Conservation (phyloP, 352 stramenopile species). For the Phytophthora megakarya region DNA sequence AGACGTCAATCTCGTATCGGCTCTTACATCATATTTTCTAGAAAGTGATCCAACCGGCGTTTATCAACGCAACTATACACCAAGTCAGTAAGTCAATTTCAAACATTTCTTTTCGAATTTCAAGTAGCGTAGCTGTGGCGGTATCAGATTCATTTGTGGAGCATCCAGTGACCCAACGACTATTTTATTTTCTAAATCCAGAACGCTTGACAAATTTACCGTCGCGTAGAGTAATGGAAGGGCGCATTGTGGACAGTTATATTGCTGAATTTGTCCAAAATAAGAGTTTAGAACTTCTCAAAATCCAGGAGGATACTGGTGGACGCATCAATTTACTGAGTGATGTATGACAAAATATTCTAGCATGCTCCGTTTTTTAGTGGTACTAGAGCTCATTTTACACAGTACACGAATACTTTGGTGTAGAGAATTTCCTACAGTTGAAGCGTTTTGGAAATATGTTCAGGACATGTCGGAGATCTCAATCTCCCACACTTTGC, state of each 20-base stretch:
- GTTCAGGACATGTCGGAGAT: not conserved
- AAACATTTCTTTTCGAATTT: slow-evolving; percentile 14
- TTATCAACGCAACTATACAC: not conserved
- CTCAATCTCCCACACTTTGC: slow-evolving; percentile 10
- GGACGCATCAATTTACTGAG: slow-evolving; percentile 4
- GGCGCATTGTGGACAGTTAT: slow-evolving; percentile 6
- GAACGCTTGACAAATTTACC: not conserved
- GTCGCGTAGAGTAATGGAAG: slow-evolving; percentile 1
- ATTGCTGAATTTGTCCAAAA: not conserved
- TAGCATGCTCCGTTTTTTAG: too few relatives aligned
- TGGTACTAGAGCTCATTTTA: slow-evolving; percentile 1
- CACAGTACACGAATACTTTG: not conserved
- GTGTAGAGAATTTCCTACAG: not conserved
- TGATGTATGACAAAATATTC: slow-evolving; percentile 15
- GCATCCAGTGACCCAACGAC: not conserved
- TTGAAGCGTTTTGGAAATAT: not conserved
- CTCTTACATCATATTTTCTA: not conserved
- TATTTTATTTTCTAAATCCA: slow-evolving; percentile 10
- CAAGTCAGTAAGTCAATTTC: slow-evolving; percentile 2
- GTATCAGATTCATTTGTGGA: slow-evolving; percentile 12
- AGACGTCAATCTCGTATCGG: not conserved
- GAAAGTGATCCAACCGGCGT: not conserved
- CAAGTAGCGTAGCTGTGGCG: slow-evolving; percentile 8
- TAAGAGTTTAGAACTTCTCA: not conserved
- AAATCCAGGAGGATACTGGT: not conserved